Evolutionary conservation across 2,329 filamentous ascomycete species (phyloP).

Genomic region (Pseudocercospora musae): DNA sequence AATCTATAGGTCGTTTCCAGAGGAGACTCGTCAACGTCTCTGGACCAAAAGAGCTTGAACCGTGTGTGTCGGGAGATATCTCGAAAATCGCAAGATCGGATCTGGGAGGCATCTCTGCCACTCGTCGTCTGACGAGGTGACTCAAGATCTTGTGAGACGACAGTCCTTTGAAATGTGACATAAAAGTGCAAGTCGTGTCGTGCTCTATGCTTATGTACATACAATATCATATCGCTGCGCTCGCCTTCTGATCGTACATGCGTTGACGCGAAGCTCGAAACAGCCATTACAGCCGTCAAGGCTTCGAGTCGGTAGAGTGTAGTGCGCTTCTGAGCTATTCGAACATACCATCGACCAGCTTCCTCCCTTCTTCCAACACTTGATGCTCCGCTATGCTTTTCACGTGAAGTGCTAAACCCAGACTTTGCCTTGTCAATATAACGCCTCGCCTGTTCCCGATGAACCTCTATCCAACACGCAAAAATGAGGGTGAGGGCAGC

Average conservation of each 20-base stretch:
- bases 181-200: neutral
- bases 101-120: neutral
- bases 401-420: neutral
- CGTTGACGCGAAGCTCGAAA: neutral
- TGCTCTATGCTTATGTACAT: conserved; percentile 11
- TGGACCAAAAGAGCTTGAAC: neutral
- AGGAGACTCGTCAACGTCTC: neutral
- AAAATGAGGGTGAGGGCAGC: conserved; percentile 5
- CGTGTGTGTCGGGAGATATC: neutral
- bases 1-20: neutral
- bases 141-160: neutral
- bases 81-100: neutral
- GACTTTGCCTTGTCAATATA: neutral
- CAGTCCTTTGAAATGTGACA: neutral
- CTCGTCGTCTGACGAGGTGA: neutral
- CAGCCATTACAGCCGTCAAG: neutral
- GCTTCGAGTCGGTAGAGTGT: conserved; percentile 10
- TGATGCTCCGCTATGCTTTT: neutral
- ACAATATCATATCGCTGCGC: conserved; percentile 8
- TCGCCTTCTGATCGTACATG: neutral
- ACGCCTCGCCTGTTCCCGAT: conserved; percentile 4
- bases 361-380: neutral
- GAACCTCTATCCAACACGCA: conserved; percentile 1
- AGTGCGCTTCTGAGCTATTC: conserved; percentile 1
- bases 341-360: neutral